These are phyloP conservation scores for Ceratocystis albifundus DNA, from an alignment of 2,329 filamentous ascomycete genomes.

Conservation along the genomic window DNA sequence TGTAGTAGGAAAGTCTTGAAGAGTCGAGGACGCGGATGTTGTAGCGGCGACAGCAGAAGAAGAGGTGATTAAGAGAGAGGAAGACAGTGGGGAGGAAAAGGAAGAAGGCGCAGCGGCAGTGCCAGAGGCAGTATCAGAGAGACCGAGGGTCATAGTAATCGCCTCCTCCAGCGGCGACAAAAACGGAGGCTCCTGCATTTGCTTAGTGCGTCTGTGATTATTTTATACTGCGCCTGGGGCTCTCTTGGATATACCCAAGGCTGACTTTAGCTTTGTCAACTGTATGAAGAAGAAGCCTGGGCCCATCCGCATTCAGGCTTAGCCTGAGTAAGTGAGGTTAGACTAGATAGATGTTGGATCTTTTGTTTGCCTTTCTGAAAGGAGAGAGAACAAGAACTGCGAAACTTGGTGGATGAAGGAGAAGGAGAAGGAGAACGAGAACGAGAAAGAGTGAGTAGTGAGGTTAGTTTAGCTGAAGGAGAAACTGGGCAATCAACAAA, in stretches of 20 bases:
- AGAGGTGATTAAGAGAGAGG: constrained; percentile 1
- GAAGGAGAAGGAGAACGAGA: too few species aligned
- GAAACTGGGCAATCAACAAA: background rate
- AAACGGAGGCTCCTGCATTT: constrained; percentile 16
- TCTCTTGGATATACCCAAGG: too few species aligned
- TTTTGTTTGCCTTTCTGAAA: too few species aligned
- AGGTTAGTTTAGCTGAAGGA: background rate
- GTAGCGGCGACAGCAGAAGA: background rate
- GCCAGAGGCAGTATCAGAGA: constrained; percentile 16
- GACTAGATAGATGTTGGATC: too few species aligned
- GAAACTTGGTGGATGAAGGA: too few species aligned
- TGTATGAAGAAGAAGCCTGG: background rate
- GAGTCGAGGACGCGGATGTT: background rate
- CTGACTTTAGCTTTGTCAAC: too few species aligned
- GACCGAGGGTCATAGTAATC: constrained; percentile 9
- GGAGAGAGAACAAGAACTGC: too few species aligned
- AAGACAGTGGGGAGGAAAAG: constrained; percentile 10
- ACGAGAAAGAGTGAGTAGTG: background rate
- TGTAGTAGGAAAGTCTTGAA: background rate
- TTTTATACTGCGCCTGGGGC: background rate
- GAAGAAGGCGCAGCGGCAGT: constrained; percentile 8
- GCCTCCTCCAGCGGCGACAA: constrained; percentile 12
- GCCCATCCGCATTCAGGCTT: constrained; percentile 7
- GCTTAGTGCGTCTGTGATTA: background rate
- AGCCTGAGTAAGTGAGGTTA: background rate